Evolutionary conservation across 139 green algal species (phyloP).

Genomic region (Chlorella sp.): DNA sequence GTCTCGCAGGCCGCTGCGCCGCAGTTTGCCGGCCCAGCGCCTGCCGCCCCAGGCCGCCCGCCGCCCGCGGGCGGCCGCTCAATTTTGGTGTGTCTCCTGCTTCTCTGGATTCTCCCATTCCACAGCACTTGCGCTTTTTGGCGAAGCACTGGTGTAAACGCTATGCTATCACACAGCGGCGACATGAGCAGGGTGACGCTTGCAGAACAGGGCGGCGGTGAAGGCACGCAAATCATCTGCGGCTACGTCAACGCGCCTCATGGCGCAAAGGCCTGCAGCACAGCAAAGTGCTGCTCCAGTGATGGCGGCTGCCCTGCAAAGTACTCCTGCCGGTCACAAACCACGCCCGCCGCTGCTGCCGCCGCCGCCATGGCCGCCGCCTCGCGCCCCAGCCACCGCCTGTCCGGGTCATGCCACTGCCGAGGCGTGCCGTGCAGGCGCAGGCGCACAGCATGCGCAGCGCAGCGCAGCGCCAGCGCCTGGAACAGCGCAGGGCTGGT

Average conservation of each 20-base stretch:
- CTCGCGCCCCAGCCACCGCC: conserved; percentile 58
- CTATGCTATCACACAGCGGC: too few species aligned
- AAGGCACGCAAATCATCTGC: too few species aligned
- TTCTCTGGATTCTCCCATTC: too few species aligned
- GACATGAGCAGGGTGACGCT: too few species aligned
- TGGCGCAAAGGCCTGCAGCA: conserved; percentile 44
- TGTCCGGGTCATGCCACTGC: conserved; percentile 55
- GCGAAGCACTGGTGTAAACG: too few species aligned
- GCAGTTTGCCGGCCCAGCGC: too few species aligned
- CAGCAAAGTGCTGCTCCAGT: conserved; percentile 57
- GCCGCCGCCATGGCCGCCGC: conserved; percentile 39
- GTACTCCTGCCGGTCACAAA: conserved; percentile 29
- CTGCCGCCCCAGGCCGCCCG: too few species aligned
- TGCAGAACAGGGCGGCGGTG: too few species aligned
- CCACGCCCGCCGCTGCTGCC: conserved; percentile 25
- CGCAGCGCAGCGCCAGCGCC: not conserved
- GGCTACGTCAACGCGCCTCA: not conserved
- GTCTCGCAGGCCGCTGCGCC: too few species aligned
- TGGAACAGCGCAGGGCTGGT: conserved; percentile 20
- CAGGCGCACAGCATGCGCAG: not conserved
- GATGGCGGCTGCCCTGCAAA: conserved; percentile 38
- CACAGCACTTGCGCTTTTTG: too few species aligned
- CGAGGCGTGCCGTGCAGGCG: conserved; percentile 62
- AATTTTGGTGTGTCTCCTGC: too few species aligned
- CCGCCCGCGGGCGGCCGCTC: too few species aligned